These are phyloP conservation scores for Apiospora arundinis DNA, from an alignment of 2,329 filamentous ascomycete species.

Conservation along the genomic window DNA sequence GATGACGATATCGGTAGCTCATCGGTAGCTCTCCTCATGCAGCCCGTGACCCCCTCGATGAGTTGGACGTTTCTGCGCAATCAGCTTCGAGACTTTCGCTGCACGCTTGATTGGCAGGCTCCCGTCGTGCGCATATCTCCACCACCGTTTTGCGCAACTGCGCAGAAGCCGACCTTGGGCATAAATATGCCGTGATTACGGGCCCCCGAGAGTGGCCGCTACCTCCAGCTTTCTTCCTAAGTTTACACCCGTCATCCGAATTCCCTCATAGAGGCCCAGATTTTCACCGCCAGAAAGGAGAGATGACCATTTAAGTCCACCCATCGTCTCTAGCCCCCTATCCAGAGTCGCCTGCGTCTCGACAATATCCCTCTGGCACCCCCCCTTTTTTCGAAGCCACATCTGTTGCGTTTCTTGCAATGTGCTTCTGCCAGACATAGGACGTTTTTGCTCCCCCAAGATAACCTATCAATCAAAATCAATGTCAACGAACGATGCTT, in stretches of 20 bases:
- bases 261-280: neutral
- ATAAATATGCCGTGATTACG: conserved; percentile 15
- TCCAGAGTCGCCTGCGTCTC: conserved; percentile 8
- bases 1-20: conserved; percentile 11
- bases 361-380: neutral
- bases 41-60: conserved; percentile 10
- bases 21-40: conserved; percentile 14
- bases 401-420: neutral
- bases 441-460: conserved; percentile 15
- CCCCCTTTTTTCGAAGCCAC: neutral
- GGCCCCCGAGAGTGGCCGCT: neutral
- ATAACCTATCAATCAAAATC: conserved; percentile 12
- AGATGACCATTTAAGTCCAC: conserved; percentile 2
- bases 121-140: conserved; percentile 17
- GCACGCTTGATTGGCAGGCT: conserved; percentile 24
- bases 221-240: conserved; percentile 1
- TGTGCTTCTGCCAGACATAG: conserved; percentile 20
- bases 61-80: conserved; percentile 6
- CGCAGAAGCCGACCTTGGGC: conserved; percentile 12
- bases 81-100: conserved; percentile 22
- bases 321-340: conserved; percentile 3
- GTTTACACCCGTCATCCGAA: neutral
- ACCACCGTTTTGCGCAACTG: conserved; percentile 18
- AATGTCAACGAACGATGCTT: conserved; percentile 20
- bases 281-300: neutral